These are phyloP conservation scores for Seminavis robusta DNA, from an alignment of 108 stramenopile species.

Conservation along the genomic window DNA sequence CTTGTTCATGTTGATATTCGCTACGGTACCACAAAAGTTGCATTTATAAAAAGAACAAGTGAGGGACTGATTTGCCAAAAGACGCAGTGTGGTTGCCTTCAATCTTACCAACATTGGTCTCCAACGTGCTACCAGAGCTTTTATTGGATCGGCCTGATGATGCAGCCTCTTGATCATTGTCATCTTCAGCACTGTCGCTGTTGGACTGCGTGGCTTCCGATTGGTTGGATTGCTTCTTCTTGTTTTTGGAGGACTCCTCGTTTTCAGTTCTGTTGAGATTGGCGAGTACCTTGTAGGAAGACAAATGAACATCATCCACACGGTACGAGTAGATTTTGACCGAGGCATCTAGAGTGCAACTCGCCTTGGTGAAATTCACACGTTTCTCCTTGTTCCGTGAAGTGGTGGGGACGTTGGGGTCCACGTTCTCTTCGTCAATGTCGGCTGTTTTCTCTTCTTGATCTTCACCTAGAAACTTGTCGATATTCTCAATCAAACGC, in stretches of 20 bases:
- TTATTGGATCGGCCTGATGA: neutral
- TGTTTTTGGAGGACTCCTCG: constrained; percentile 18
- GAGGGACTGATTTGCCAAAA: neutral
- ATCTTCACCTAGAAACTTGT: constrained; percentile 62
- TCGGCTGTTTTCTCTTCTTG: constrained; percentile 5
- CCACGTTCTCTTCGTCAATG: neutral
- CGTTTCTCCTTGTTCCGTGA: constrained; percentile 9
- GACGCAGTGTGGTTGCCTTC: neutral
- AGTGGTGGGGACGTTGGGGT: neutral
- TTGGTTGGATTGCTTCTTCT: constrained; percentile 14
- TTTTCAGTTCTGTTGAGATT: constrained; percentile 87
- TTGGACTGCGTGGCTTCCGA: neutral
- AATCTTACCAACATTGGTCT: constrained; percentile 70
- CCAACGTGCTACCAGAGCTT: constrained; percentile 45
- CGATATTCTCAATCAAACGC: constrained; percentile 97
- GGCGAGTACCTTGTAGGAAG: constrained; percentile 91
- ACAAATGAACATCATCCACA: constrained; percentile 94
- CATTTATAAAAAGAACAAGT: neutral
- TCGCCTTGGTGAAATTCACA: constrained; percentile 98
- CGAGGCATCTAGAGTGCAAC: constrained; percentile 93
- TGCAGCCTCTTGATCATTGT: constrained; percentile 14
- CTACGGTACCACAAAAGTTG: constrained; percentile 29
- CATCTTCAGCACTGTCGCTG: constrained; percentile 14
- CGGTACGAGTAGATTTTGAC: constrained; percentile 98
- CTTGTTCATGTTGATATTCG: constrained; percentile 86